Percentiles rank a stretch among this genome's conserved stretches.
Conservation (phyloP, 768 basidiomycete genomes). For the Panaeolus cyanescens region DNA sequence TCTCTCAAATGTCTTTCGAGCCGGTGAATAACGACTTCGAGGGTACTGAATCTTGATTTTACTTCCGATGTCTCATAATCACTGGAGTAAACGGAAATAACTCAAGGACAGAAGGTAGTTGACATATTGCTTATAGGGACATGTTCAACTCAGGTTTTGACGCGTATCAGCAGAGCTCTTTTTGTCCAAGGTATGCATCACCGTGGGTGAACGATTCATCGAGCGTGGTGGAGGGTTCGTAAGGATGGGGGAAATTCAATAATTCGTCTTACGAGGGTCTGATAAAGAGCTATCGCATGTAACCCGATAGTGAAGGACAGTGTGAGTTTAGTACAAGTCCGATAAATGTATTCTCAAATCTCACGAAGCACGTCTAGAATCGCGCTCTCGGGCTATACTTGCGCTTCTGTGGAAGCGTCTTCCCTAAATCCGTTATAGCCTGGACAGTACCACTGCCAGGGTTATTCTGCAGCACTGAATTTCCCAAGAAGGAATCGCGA, state of each 20-base stretch:
- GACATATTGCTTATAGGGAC: neutral
- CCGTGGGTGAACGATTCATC: neutral
- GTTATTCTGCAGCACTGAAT: conserved; percentile 3
- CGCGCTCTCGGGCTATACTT: neutral
- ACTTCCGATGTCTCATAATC: neutral
- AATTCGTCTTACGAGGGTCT: neutral
- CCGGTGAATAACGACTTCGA: neutral
- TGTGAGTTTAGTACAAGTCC: neutral
- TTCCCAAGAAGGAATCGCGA: conserved; percentile 2
- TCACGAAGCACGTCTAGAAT: neutral
- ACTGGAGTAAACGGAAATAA: neutral
- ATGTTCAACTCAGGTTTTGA: neutral
- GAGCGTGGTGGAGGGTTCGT: neutral
- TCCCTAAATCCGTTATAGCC: neutral
- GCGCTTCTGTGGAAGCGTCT: neutral
- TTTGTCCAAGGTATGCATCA: neutral
- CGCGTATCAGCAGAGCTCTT: neutral
- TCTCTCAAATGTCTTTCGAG: neutral
- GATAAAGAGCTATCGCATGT: neutral
- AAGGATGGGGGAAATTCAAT: neutral
- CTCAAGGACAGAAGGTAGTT: neutral
- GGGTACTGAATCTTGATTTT: neutral
- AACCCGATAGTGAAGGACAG: neutral
- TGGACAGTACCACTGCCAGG: neutral
- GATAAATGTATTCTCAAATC: neutral